These are phyloP conservation scores for Cyclocybe aegerita DNA, from an alignment of 768 basidiomycete genomes.

Conservation along the genomic window DNA sequence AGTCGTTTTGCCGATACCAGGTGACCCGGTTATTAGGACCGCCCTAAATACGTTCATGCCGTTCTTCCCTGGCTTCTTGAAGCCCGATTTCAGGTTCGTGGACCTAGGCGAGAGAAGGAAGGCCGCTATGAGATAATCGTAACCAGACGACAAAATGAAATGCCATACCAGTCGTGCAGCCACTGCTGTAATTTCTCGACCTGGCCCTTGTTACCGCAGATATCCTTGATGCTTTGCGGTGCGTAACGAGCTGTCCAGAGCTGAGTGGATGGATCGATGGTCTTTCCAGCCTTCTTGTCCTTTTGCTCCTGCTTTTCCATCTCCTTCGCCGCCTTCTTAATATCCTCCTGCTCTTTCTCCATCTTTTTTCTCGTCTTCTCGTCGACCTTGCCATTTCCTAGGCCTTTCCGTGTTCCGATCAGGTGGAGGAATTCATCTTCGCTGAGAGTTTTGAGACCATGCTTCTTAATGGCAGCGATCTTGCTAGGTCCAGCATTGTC, in stretches of 20 bases:
- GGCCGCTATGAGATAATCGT: not conserved
- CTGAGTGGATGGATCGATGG: conserved; percentile 53
- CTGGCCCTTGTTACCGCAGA: conserved; percentile 92
- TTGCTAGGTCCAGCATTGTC: conserved; percentile 87
- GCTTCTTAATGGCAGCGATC: conserved; percentile 82
- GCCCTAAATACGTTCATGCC: conserved; percentile 87
- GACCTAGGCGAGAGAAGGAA: conserved; percentile 49
- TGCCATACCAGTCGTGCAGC: conserved; percentile 83
- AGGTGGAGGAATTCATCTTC: conserved; percentile 89
- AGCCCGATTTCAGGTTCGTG: conserved; percentile 65
- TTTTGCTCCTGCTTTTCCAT: conserved; percentile 74
- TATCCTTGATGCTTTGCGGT: conserved; percentile 80
- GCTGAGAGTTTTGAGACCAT: conserved; percentile 67
- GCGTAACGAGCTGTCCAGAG: conserved; percentile 97
- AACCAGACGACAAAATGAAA: not conserved
- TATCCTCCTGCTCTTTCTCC: conserved; percentile 77
- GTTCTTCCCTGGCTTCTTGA: conserved; percentile 94
- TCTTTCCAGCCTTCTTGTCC: conserved; percentile 36
- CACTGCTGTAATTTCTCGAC: conserved; percentile 89
- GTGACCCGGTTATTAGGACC: conserved; percentile 88
- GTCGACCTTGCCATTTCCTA: conserved; percentile 53
- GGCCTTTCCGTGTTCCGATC: conserved; percentile 69
- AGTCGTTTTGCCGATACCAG: conserved; percentile 98
- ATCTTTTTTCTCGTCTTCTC: conserved; percentile 80
- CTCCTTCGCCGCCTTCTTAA: conserved; percentile 70